A percentile compares a stretch with the other conserved stretches of the same genome.
phyloP scores from a whole-genome alignment of 352 stramenopile species.

The Pythium monospermum region DNA sequence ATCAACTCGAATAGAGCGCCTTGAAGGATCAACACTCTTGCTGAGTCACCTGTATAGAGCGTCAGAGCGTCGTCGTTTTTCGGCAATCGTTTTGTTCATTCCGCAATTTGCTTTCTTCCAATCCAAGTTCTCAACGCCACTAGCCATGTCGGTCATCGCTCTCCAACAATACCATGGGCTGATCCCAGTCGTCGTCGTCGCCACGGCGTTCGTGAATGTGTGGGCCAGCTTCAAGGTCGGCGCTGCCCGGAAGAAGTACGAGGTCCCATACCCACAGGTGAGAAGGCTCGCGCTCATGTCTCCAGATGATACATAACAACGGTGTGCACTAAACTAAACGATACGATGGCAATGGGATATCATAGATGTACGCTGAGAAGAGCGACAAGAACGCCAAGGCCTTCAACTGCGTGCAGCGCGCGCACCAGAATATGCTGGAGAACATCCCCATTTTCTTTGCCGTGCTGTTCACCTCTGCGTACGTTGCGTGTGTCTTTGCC shows the following conservation, averaged over 20 bases:
- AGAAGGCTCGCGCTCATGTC: not conserved
- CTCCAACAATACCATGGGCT: conserved; percentile 58
- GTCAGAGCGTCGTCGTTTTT: not conserved
- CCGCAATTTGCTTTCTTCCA: not conserved
- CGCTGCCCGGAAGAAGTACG: conserved; percentile 60
- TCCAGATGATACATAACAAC: too few relatives aligned
- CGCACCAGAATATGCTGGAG: conserved; percentile 91
- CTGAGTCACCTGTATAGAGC: not conserved
- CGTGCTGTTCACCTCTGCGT: conserved; percentile 50
- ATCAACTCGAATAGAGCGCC: not conserved
- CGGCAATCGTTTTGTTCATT: not conserved
- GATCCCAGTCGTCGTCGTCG: conserved; percentile 57
- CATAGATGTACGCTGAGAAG: conserved; percentile 83
- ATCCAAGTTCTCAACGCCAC: not conserved
- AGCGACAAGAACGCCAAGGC: conserved; percentile 81
- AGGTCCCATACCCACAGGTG: conserved; percentile 42
- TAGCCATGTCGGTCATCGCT: conserved; percentile 31
- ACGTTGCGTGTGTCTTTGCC: conserved; percentile 19
- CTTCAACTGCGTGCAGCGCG: conserved; percentile 90
- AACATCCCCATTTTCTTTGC: conserved; percentile 66
- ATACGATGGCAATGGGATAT: not conserved
- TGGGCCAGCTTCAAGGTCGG: conserved; percentile 60
- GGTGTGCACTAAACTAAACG: not conserved
- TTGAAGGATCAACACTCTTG: too few relatives aligned
- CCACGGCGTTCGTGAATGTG: conserved; percentile 41